Evolutionary conservation across 2,329 filamentous ascomycete genomes (phyloP), one percentile per base, ranked within the genome.

Genomic region (Alternaria panax): DNA sequence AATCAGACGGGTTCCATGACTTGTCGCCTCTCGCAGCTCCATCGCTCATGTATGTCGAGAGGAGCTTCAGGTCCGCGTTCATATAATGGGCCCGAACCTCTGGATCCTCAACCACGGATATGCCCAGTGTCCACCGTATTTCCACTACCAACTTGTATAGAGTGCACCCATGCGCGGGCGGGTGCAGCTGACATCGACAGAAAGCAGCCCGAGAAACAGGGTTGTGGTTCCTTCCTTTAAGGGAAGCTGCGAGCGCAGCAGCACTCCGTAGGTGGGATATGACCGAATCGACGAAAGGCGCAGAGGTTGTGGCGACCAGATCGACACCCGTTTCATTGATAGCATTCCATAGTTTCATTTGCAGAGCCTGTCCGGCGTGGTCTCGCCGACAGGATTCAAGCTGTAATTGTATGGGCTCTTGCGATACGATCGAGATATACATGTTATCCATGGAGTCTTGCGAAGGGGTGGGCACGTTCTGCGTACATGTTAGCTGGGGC

Each of bases 1-100:
- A 93, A 57, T 86, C 83, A 48, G 82, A 80, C 11, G 84, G 80
- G 4, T 79, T 78, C 82, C 83, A 85, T 51, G 65, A 72, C 20
- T 68, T 62, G 9, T 65, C 55, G n/a, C 57, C 59, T 22, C 61
- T 52, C 5, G 40, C 36, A 8, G 47, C 54, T 0, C 53, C 46
- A 25, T 60, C 55, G 3, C 63, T 68, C 36, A 75, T 59, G 50
- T 76, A 76, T 8, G 40, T 65, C 14, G 62, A 56, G 2, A 78
- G 65, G 20, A 77, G 54, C 7, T 62, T 63, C 25, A 75, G 41
- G 36, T 77, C 74, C 14, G 63, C 65, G 2, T 66, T 67, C 64
- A 68, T 65, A n/a, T 57, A 36, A 38, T 65, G 64, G 27, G 54
- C 38, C 46, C 51, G 61, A 25, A 63, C 36, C 30, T 52, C 57